Conservation (phyloP, 495 filamentous ascomycete species). For the Neurospora hispaniola region DNA sequence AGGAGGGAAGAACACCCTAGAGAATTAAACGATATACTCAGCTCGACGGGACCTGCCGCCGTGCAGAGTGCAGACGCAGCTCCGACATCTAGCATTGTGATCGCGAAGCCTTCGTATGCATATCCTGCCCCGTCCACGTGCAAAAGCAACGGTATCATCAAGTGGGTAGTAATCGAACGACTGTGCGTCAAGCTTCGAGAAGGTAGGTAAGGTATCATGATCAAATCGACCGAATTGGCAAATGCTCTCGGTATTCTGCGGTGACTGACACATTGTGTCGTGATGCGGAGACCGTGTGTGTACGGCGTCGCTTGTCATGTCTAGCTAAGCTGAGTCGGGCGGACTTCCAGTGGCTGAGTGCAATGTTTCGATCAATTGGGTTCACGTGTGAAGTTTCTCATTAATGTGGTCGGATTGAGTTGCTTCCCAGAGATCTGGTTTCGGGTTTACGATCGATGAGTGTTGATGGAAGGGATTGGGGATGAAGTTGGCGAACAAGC, state of each 20-base stretch:
- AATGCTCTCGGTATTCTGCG: not conserved
- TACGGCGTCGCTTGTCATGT: not conserved
- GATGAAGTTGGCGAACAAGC: no score
- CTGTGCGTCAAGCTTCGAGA: not conserved
- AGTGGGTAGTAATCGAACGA: not conserved
- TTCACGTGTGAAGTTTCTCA: not conserved
- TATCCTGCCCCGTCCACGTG: not conserved
- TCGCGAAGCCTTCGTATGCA: not conserved
- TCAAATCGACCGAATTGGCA: not conserved
- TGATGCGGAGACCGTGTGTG: not conserved
- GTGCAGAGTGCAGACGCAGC: not conserved
- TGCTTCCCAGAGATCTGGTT: not conserved
- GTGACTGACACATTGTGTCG: not conserved
- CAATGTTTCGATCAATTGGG: not conserved
- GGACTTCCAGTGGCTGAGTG: no score
- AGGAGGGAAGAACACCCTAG: no score
- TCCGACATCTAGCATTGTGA: not conserved
- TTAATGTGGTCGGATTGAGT: accelerated
- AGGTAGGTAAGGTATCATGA: not conserved
- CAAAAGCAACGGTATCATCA: not conserved
- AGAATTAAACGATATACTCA: not conserved
- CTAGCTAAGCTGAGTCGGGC: no score
- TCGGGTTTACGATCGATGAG: not conserved
- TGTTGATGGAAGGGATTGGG: not conserved
- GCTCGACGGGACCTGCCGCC: not conserved